Evolutionary conservation across 208 protist genomes (phyloP), one percentile per base, ranked within the genome.

Genomic region (Leishmania martiniquensis): DNA sequence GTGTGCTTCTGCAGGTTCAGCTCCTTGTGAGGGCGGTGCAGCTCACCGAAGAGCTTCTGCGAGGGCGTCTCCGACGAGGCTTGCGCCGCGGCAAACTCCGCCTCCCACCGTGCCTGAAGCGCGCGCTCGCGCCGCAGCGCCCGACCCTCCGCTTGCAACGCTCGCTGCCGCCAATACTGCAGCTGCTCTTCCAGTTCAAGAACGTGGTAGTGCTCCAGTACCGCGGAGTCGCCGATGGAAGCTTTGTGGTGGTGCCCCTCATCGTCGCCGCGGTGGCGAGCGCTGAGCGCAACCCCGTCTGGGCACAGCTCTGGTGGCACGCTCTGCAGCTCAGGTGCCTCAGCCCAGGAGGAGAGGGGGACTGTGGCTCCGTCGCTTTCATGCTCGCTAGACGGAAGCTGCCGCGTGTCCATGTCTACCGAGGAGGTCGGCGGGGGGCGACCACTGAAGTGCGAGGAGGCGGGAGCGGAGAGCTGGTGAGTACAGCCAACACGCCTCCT

Each of bases 141-240:
- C 9, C 52, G 60, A 10, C 70, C 47, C 75, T 78, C 80, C 37
- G 71, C 60, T 39, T 62, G 29, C 59, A 84, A 62, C 12, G 80
- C 80, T 17, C 70, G 80, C 67, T 80, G 51, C 69, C 80, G 75
- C 80, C 80, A 84, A 55, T 79, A 79, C 34, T 72, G 75, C 60
- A 84, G 75, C 75, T 79, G 74, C 32, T 84, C 80, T 55, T 84
- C 80, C 20, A 84, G 49, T 52, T 84, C 80, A 13, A 75, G 37
- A 22, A 84, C 39, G 71, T 80, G 80, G 54, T 84, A 80, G 68
- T 78, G 80, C 62, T 78, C 80, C 39, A 76, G 49, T 2, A 63
- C 37, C 0, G 57, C 75, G 1, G 69, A 52, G 47, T 32, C 34
- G 67, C 67, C 25, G 20, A 45, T 69, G 25, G 37, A 1, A 29